These are phyloP conservation scores for Westerdykella sp. DNA, from an alignment of 2,329 filamentous ascomycete genomes.

Conservation along the genomic window DNA sequence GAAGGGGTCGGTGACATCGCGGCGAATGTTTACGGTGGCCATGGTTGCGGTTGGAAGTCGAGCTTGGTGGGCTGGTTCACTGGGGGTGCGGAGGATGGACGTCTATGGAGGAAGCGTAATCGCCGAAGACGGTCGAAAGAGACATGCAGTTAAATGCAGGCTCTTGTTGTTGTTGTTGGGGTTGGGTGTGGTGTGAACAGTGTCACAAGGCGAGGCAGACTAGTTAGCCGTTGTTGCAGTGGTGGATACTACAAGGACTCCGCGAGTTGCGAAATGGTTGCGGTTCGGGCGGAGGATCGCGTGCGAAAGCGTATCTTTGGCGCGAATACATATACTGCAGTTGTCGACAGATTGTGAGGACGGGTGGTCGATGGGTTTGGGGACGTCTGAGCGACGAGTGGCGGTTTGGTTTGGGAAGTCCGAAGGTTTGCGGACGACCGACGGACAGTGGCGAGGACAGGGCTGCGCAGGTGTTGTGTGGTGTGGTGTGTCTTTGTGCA, in stretches of 20 bases:
- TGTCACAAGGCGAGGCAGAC: conserved; percentile 15
- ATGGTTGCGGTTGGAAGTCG: conserved; percentile 57
- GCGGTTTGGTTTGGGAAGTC: conserved; percentile 30
- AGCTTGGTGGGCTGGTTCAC: conserved; percentile 23
- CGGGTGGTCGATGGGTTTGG: conserved; percentile 17
- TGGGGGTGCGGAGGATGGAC: conserved; percentile 25
- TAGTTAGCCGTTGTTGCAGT: conserved; percentile 86
- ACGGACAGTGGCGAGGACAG: conserved; percentile 2
- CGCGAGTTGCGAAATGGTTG: conserved; percentile 93
- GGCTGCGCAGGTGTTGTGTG: not conserved
- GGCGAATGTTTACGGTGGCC: conserved; percentile 97
- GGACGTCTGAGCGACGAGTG: conserved; percentile 27
- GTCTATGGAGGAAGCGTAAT: conserved; percentile 28
- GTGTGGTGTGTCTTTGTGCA: not conserved
- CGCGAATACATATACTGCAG: conserved; percentile 97
- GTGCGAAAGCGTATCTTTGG: conserved; percentile 89
- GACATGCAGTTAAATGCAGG: conserved; percentile 53
- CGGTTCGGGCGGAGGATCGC: conserved; percentile 91
- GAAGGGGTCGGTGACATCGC: conserved; percentile 94
- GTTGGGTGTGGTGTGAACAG: conserved; percentile 31
- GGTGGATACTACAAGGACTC: conserved; percentile 85
- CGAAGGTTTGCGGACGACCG: conserved; percentile 19
- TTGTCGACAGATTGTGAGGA: conserved; percentile 16
- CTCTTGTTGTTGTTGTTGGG: conserved; percentile 14
- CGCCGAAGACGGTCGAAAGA: conserved; percentile 52